Base-by-base conservation (phyloP, 805 yeast genomes). In the Metschnikowia colocasiae region DNA sequence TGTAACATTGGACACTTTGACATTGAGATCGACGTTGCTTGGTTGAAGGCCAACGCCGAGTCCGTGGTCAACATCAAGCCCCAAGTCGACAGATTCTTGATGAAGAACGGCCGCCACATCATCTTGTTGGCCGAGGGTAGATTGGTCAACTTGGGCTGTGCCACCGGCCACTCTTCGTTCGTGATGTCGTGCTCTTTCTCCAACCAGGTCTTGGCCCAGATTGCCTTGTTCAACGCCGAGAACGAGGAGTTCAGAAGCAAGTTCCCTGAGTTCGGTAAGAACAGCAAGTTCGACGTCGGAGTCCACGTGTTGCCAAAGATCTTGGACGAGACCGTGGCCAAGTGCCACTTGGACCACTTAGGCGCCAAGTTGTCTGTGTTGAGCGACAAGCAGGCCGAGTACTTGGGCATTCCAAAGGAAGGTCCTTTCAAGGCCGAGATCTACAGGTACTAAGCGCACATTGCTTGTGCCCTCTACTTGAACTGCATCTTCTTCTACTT, bases 121-220 rank as follows among this genome's bases (percentile, higher is more conserved):
- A 90, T 92, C 78, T 81, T 92, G 69, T 86, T 92, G 65, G 99
- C 99, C 59, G 97, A 91, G 76, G 99, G 99, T 79, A 90, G 99
- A 81, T 85, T 92, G 67, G 98, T 92, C 71, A 92, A 92, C 90
- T 82, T 92, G 71, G 99, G 99, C 65, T 94, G 98, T 80, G 99
- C 98, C 71, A 92, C 98, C 65, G 99, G 99, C 71, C 99, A 92
- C 82, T 87, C 98, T 44, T 89, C 97, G 35, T 92, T 92, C 70
- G 99, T 92, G 68, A 92, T 92, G 99, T 90, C 97, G 55, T 94
- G 98, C 79, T 94, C 98, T 47, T 92, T 92, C 95, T 88, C 97
- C 64, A 92, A 92, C 87, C 99, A 92, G 81, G 98, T 92, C 57
- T 81, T 92, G 70, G 99, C 99, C 63, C 99, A 92, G 80, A 92